Evolutionary conservation across 2,329 filamentous ascomycete species (phyloP).

Genomic region (Fusarium devonianum): DNA sequence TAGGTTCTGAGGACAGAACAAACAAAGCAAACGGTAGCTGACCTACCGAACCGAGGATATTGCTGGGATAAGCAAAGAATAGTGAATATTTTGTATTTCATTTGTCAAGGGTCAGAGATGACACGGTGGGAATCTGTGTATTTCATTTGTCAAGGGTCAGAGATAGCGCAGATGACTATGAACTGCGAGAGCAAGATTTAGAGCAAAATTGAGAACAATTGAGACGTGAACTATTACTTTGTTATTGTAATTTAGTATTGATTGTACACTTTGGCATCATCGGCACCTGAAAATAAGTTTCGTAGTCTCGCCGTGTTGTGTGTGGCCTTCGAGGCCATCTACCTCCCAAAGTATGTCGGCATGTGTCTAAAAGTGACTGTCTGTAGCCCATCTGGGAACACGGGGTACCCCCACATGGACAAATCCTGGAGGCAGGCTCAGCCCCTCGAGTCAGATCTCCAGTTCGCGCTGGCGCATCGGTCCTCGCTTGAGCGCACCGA

Average conservation of each 20-base stretch:
- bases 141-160: background rate
- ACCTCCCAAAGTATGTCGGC: constrained; percentile 16
- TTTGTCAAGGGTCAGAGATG: too few relatives aligned
- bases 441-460: background rate
- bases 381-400: constrained; percentile 1
- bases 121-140: background rate
- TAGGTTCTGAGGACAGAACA: too few relatives aligned
- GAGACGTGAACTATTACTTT: background rate
- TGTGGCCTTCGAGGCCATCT: constrained; percentile 23
- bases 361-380: constrained; percentile 28
- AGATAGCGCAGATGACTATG: background rate
- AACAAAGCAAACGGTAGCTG: too few relatives aligned
- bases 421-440: background rate
- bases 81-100: too few relatives aligned
- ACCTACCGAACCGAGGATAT: too few relatives aligned
- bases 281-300: constrained; percentile 16
- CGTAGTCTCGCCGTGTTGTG: constrained; percentile 13
- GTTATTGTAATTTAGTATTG: background rate
- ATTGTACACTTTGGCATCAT: constrained; percentile 29
- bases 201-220: background rate
- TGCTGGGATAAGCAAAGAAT: too few relatives aligned
- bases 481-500: constrained; percentile 9
- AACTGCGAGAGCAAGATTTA: too few relatives aligned
- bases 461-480: background rate
- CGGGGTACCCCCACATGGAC: background rate